A percentile compares a stretch with the other conserved stretches of the same genome.
phyloP scores from a whole-genome alignment of 1,284 basidiomycete species.

The Blastosporella zonata region DNA sequence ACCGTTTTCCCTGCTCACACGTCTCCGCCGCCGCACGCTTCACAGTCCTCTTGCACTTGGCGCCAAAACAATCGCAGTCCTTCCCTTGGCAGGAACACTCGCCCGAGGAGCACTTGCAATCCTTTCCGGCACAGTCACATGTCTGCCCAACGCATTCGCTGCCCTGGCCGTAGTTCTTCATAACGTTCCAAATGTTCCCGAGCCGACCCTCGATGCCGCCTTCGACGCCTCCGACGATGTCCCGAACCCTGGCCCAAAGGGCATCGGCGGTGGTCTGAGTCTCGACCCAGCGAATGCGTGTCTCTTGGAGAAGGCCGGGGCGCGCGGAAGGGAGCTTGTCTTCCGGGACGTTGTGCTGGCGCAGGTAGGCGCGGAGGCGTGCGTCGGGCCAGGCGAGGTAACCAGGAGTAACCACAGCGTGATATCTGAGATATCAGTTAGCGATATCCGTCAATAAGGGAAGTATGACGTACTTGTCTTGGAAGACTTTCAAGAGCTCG shows the following conservation, averaged over 20 bases:
- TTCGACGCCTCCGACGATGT: constrained; percentile 60
- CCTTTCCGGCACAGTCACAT: constrained; percentile 10
- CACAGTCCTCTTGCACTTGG: constrained; percentile 21
- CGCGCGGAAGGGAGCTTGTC: constrained; percentile 59
- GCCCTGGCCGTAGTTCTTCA: constrained; percentile 29
- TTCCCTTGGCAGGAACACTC: constrained; percentile 22
- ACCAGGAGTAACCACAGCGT: constrained; percentile 42
- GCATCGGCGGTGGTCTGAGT: constrained; percentile 53
- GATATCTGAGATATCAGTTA: constrained; percentile 33
- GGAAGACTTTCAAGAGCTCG: constrained; percentile 65
- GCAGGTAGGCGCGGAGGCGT: constrained; percentile 78
- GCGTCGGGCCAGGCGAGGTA: constrained; percentile 91
- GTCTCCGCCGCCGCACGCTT: constrained; percentile 19
- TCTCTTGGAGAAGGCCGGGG: constrained; percentile 74
- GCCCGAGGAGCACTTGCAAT: constrained; percentile 24
- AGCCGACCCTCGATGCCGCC: constrained; percentile 70
- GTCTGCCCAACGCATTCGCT: constrained; percentile 26
- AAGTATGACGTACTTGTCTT: constrained; percentile 51
- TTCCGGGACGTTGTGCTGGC: constrained; percentile 71
- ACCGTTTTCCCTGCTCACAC: constrained; percentile 14
- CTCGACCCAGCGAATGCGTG: constrained; percentile 76
- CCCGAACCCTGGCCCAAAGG: constrained; percentile 55
- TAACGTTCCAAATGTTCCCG: constrained; percentile 36
- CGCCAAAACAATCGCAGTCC: constrained; percentile 24
- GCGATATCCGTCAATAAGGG: constrained; percentile 21